Evolutionary conservation across 2,329 filamentous ascomycete genomes (phyloP), one percentile per base, ranked within the genome.

Genomic region (Pseudocercospora ulei): DNA sequence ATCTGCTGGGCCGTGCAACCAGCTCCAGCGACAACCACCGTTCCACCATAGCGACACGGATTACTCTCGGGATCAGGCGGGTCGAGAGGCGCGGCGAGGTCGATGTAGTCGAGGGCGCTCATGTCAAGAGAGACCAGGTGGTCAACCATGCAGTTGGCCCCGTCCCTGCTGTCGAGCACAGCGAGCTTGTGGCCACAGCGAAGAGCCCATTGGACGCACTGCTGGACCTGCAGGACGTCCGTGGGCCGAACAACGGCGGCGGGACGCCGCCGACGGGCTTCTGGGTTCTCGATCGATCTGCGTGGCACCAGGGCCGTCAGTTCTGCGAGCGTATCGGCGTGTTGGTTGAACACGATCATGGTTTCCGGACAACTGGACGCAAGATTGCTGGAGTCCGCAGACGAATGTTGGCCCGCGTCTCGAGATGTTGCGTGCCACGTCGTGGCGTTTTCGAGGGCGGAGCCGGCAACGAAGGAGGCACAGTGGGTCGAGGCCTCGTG

Each of bases 1-100:
- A 80, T 70, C 33, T 75, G 68, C 0, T 64, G 71, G 0, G 68
- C 66, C 28, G 62, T 76, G 54, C 72, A 76, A 34, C 76, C 75
- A n/a, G 66, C 61, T 26, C 57, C 72, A 7, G 58, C 73, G 16
- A 78, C 56, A 14, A 76, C 56, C 24, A 75, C 56, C n/a, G n/a
- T n/a, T n/a, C n/a, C n/a, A n/a, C n/a, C n/a, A n/a, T n/a, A n/a
- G n/a, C n/a, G n/a, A n/a, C n/a, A n/a, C n/a, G n/a, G n/a, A n/a
- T n/a, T n/a, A 3, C 59, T 30, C 42, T 20, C 41, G 7, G 48
- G 48, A 45, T 43, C 38, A n/a, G 38, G 39, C 35, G 48, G 1
- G 33, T 33, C 24, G 5, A n/a, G 5, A 17, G 5, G 11, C 8
- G 13, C 8, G 4, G 67, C 12, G 45, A 76, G 54, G 25, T 71